phyloP scores from a whole-genome alignment of 2,329 filamentous ascomycete genomes.

The Penicillium griseofulvum region DNA sequence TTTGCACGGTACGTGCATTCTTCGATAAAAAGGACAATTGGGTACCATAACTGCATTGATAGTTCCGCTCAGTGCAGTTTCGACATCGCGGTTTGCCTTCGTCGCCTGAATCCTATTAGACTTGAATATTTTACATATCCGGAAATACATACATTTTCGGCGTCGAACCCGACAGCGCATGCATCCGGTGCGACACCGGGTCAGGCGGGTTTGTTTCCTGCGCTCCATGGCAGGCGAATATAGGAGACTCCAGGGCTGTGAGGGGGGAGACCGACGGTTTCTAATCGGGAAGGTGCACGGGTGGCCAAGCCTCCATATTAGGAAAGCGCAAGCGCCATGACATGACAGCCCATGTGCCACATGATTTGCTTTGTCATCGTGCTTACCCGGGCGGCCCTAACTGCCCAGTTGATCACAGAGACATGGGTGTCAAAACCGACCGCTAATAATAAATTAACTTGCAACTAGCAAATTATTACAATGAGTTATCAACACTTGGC shows the following conservation, averaged over 20 bases:
- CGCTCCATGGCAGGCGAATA: conserved; percentile 7
- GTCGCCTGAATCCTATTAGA: conserved; percentile 42
- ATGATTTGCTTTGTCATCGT: neutral
- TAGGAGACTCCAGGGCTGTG: neutral
- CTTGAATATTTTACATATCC: neutral
- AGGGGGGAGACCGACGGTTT: neutral
- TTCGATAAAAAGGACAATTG: conserved; percentile 51
- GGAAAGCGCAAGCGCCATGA: conserved; percentile 19
- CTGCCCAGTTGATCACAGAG: too few species aligned
- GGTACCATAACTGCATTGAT: conserved; percentile 51
- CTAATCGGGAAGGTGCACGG: conserved; percentile 1
- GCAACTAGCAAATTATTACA: neutral
- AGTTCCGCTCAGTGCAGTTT: conserved; percentile 48
- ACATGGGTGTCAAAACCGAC: neutral
- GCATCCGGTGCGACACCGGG: conserved; percentile 45
- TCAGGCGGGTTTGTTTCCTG: conserved; percentile 13
- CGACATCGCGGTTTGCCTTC: conserved; percentile 52
- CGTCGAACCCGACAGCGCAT: conserved; percentile 50
- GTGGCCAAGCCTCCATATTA: conserved; percentile 5
- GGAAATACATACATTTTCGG: conserved; percentile 46
- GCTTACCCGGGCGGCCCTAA: too few species aligned
- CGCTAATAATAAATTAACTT: neutral
- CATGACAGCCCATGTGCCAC: neutral
- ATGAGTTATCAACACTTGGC: neutral
- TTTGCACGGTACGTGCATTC: conserved; percentile 45